Conservation (phyloP, 1,284 basidiomycete species). For the Gomphus bonarii region DNA sequence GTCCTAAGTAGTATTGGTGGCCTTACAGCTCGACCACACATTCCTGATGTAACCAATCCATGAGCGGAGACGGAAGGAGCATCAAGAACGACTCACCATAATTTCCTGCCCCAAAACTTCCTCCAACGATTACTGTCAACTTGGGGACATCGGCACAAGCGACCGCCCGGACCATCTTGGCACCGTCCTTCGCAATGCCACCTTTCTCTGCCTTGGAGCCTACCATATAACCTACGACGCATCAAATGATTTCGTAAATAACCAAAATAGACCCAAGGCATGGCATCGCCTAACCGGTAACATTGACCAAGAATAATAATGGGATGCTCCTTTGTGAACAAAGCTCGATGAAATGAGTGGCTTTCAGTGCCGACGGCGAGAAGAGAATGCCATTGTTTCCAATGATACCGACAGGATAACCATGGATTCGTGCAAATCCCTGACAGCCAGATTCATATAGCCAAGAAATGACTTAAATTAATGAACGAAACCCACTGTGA, state of each 20-base stretch:
- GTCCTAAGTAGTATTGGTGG: slow-evolving; percentile 3
- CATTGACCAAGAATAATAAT: slow-evolving; percentile 88
- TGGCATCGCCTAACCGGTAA: slow-evolving; percentile 47
- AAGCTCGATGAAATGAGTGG: slow-evolving; percentile 90
- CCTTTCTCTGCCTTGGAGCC: slow-evolving; percentile 88
- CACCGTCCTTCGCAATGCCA: slow-evolving; percentile 96
- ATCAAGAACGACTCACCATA: slow-evolving; percentile 49
- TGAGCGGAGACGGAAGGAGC: neutral
- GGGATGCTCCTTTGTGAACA: slow-evolving; percentile 90
- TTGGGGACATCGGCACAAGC: slow-evolving; percentile 93
- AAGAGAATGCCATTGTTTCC: slow-evolving; percentile 94
- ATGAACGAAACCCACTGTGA: slow-evolving; percentile 55
- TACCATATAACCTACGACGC: slow-evolving; percentile 74
- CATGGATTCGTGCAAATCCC: slow-evolving; percentile 89
- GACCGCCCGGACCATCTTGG: slow-evolving; percentile 96
- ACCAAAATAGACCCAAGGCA: neutral
- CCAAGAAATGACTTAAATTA: neutral
- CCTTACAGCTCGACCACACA: slow-evolving; percentile 80
- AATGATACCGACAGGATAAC: slow-evolving; percentile 81
- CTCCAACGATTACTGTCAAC: slow-evolving; percentile 89
- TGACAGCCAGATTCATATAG: slow-evolving; percentile 20
- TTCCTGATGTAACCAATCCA: slow-evolving; percentile 35
- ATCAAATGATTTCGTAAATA: slow-evolving; percentile 2
- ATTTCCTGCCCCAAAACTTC: slow-evolving; percentile 91
- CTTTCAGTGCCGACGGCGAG: slow-evolving; percentile 88